Evolutionary conservation across 1,284 basidiomycete species (phyloP).

Genomic region (Cystobasidium sp.): DNA sequence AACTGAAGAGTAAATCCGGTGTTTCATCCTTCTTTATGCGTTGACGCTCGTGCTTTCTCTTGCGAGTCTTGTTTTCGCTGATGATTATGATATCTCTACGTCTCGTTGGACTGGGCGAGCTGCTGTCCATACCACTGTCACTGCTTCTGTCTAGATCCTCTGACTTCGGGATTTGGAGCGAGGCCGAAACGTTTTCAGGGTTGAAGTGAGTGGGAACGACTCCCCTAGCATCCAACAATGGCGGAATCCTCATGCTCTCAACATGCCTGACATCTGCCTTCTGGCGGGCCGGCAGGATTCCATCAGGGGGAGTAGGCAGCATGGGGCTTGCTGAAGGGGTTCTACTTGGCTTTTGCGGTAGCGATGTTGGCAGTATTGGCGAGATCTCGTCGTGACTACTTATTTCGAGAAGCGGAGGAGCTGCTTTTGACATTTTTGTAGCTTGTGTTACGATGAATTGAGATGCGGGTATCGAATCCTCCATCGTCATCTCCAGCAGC

Average conservation of each 20-base stretch:
- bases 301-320: slow-evolving; percentile 4
- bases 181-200: background rate
- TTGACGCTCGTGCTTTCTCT: background rate
- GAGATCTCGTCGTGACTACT: no score
- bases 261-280: no score
- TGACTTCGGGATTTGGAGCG: background rate
- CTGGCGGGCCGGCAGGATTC: no score
- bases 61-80: background rate
- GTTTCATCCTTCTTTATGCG: background rate
- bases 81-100: slow-evolving; percentile 10
- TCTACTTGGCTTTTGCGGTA: background rate
- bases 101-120: background rate
- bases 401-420: no score
- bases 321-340: background rate
- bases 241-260: no score
- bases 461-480: background rate
- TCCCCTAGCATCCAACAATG: no score
- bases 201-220: background rate
- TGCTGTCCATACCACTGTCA: slow-evolving; percentile 10
- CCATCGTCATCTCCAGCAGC: slow-evolving; percentile 12
- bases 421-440: background rate
- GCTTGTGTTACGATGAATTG: background rate
- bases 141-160: background rate
- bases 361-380: no score
- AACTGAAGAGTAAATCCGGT: background rate